Percentiles rank a stretch among this genome's conserved stretches.
These are phyloP conservation scores for Speleostelium caveatum DNA, from an alignment of 78 protist species.

Conservation along the genomic window DNA sequence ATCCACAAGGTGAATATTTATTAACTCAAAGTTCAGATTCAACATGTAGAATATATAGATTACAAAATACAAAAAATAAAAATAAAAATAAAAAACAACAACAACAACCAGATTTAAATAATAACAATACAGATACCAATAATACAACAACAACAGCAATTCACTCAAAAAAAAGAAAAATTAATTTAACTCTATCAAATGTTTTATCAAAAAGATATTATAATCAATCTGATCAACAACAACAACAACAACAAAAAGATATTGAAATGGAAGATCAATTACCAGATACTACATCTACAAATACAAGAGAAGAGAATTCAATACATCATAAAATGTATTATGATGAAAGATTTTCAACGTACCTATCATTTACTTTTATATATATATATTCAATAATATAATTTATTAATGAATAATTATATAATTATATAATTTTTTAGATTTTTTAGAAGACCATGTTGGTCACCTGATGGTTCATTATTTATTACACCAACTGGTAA, in stretches of 20 bases:
- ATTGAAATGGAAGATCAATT: no score
- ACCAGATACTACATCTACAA: neutral
- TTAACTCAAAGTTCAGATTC: conserved; percentile 63
- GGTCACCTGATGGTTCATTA: conserved; percentile 78
- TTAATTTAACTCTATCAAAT: conserved; percentile 21
- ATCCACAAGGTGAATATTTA: conserved; percentile 45
- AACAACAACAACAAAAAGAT: conserved; percentile 14
- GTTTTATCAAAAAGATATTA: conserved; percentile 31
- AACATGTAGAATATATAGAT: conserved; percentile 37
- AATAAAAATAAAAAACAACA: neutral
- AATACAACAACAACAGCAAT: neutral
- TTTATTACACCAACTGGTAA: conserved; percentile 75
- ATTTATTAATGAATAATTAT: neutral
- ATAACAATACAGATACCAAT: neutral
- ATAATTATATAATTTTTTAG: no score
- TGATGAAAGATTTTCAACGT: conserved; percentile 68
- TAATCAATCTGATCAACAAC: neutral
- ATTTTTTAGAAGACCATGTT: conserved; percentile 72
- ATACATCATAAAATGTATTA: conserved; percentile 52
- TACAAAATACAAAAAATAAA: neutral
- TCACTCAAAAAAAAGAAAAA: neutral
- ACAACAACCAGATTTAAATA: neutral
- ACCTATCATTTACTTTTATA: no score
- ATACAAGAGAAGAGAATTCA: neutral
- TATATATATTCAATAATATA: neutral